A percentile compares a stretch with the other conserved stretches of the same genome.
Conservation (phyloP, 805 yeast genomes). For the Scheffersomyces coipomensis region DNA sequence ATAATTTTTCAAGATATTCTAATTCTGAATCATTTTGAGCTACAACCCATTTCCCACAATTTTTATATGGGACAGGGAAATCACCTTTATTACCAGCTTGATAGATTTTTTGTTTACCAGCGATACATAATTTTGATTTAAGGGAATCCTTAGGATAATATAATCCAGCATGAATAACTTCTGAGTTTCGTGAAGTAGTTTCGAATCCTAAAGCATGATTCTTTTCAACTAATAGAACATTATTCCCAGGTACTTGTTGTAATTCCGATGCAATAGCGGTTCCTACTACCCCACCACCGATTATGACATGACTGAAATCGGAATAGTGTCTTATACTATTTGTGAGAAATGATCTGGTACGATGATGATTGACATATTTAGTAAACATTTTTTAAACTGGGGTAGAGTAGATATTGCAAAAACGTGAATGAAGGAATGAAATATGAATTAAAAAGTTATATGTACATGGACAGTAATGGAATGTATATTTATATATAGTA, state of each 20-base stretch:
- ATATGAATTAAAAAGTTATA: too few species aligned
- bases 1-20: slow-evolving; percentile 55
- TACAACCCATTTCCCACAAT: slow-evolving; percentile 85
- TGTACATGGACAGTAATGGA: too few species aligned
- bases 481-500: too few species aligned
- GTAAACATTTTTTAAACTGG: too few species aligned
- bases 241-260: slow-evolving; percentile 38
- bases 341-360: too few species aligned
- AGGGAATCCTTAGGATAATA: slow-evolving; percentile 73
- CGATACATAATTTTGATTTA: slow-evolving; percentile 67
- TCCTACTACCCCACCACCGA: slow-evolving; percentile 88
- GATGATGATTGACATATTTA: too few species aligned
- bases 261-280: slow-evolving; percentile 76
- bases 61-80: slow-evolving; percentile 47
- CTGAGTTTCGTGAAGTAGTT: slow-evolving; percentile 87
- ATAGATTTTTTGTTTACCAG: slow-evolving; percentile 72
- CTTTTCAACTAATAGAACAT: slow-evolving; percentile 68
- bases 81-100: slow-evolving; percentile 36
- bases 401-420: too few species aligned
- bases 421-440: too few species aligned
- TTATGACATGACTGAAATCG: slow-evolving; percentile 70
- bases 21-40: slow-evolving; percentile 72
- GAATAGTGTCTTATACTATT: background rate
- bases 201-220: slow-evolving; percentile 68
- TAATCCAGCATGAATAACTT: slow-evolving; percentile 89